Base-by-base conservation (phyloP, 2,329 filamentous ascomycete genomes). In the Penicillium sp. region DNA sequence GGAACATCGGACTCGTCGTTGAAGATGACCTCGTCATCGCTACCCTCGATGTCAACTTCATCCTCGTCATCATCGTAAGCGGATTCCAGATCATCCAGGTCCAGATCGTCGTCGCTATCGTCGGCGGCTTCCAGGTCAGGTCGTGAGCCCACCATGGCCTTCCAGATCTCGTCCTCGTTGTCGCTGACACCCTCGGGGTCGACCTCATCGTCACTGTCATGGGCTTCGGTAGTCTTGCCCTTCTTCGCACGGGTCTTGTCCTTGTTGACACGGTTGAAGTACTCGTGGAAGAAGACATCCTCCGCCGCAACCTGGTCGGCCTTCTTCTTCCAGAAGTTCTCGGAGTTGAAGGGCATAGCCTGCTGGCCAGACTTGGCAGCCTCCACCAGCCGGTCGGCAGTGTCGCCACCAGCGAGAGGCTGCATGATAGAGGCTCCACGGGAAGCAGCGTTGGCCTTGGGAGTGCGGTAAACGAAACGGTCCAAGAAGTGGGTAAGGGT, bases 261-360 rank as follows among this genome's bases (percentile, higher is more conserved):
- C 73, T 86, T 91, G 59, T 86, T 85, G 53, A 89, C 76, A 58
- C 87, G 84, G 57, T 85, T 87, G 76, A 99, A 99, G 83, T 99
- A 99, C 63, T 91, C 87, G 74, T 99, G 94, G 84, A 99, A 99
- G 84, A 99, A 99, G 37, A 92, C 89, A 70, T 99, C 94, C 62
- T 99, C 92, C 0, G 87, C 90, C 3, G 89, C 87, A 43, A 99
- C 88, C 51, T 97, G 87, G 60, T 91, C 87, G n/a, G 84, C 81
- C 77, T 91, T 92, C 83, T 90, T 91, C 67, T 87, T 88, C 90
- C 92, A 96, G 81, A 99, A 99, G 3, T 85, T 80, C 59, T 95
- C 89, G 1, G 88, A 88, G 75, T 99, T 99, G 73, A 99, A 82
- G 2, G 86, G 82, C 79, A 86, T 70, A 77, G 49, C 45, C 31